These are phyloP conservation scores for Kwoniella sp. DNA, from an alignment of 768 basidiomycete species.

Conservation along the genomic window DNA sequence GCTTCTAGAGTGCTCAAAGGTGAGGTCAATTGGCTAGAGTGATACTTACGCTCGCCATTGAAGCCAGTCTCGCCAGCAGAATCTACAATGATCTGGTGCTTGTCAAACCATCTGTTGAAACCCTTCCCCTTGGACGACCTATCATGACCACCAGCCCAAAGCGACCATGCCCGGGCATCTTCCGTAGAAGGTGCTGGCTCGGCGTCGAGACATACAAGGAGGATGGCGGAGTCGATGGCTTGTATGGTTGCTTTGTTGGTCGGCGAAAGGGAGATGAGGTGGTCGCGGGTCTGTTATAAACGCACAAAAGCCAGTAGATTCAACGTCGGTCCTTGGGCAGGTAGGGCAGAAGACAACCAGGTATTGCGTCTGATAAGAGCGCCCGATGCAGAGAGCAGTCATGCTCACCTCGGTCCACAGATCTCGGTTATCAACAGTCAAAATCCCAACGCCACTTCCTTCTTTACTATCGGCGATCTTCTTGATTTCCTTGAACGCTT, in stretches of 20 bases:
- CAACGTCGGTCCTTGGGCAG: conserved; percentile 21
- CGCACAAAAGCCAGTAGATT: no score
- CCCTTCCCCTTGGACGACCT: conserved; percentile 64
- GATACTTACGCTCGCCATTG: conserved; percentile 76
- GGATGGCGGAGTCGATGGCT: conserved; percentile 85
- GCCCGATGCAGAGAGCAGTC: no score
- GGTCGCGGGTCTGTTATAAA: conserved; percentile 63
- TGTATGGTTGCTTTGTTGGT: conserved; percentile 70
- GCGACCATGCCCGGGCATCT: conserved; percentile 76
- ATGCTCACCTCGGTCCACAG: conserved; percentile 74
- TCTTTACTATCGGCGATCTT: conserved; percentile 68
- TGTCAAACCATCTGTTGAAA: conserved; percentile 91
- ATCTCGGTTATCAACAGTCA: conserved; percentile 88
- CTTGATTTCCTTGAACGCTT: conserved; percentile 72
- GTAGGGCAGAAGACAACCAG: no score
- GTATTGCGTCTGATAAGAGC: no score
- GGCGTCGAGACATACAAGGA: conserved; percentile 84
- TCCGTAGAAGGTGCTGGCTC: conserved; percentile 67
- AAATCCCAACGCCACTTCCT: conserved; percentile 68
- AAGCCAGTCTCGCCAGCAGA: conserved; percentile 94
- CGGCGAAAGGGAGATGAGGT: conserved; percentile 67
- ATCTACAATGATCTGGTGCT: conserved; percentile 92
- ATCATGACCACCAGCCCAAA: conserved; percentile 69
- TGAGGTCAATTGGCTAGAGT: no score
- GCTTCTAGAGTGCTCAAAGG: background rate